Base-by-base conservation (phyloP, 805 yeast species). In the Cyberlindnera saturnus region DNA sequence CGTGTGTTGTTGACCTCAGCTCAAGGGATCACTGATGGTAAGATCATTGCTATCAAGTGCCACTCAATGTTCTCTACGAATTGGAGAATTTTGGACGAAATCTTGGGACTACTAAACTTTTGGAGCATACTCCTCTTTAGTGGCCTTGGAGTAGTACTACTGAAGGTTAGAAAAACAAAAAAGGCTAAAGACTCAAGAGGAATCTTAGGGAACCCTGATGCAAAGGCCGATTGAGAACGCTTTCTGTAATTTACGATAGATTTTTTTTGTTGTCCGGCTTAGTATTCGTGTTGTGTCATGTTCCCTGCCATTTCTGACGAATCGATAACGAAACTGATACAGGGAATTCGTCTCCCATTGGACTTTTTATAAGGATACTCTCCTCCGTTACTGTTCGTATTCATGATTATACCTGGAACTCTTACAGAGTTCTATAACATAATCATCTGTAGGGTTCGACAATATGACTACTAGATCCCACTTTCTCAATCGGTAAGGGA, bases 1-100 rank as follows among this genome's bases (percentile, higher is more conserved):
- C 37, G 49, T 7, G 47, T 50, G 14, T 28, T 51, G 4, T 32
- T 50, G 3, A 38, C 43, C 15, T 33, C 43, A 1, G 17, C 47
- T 2, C 28, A 36, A 4, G 47, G 48, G 1, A 34, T 49, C 14
- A 48, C 46, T 5, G 39, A 43, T 5, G 57, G 54, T 4, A 39
- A 40, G 4, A 39, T 64, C 11, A 38, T 37, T 10, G 50, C 57
- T 35, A 65, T 64, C 32, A 58, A 73, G 41, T 66, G 69, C 28
- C 66, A 67, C 33, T 69, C 75, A 43, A 78, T 81, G 4, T 75
- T 60, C 46, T 63, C 67, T 5, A 49, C 56, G 1, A 34, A 46
- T 1, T 55, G 75, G 15, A 58, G 70, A 41, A 61, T 68, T 36
- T 59, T 75, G 66, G 79, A 77, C 15, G 32, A 13, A 6, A 23